Evolutionary conservation across 768 basidiomycete species (phyloP).

Genomic region (Tricholoma sp.): DNA sequence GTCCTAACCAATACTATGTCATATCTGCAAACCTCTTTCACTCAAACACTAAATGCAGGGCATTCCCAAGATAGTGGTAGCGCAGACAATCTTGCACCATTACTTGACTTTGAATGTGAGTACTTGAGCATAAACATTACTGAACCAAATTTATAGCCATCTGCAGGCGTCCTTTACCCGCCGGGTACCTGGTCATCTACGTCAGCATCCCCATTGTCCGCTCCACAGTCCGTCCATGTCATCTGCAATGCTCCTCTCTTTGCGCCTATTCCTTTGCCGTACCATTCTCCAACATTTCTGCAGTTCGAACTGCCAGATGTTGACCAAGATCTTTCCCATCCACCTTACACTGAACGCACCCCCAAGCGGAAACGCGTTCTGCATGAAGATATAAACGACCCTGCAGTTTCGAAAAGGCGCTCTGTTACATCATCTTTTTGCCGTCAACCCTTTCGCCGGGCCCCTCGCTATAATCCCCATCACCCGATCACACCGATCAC

Average conservation of each 20-base stretch:
- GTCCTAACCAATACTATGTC: not conserved
- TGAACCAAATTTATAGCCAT: conserved; percentile 1
- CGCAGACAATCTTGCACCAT: not conserved
- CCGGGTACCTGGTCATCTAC: conserved; percentile 29
- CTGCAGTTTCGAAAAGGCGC: conserved; percentile 14
- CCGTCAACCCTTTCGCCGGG: conserved; percentile 4
- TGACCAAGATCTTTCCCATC: conserved; percentile 65
- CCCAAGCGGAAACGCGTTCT: conserved; percentile 48
- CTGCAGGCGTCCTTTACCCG: conserved; percentile 39
- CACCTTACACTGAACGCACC: conserved; percentile 46
- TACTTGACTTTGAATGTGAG: conserved; percentile 22
- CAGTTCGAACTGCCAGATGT: conserved; percentile 63
- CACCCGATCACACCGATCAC: conserved; percentile 6
- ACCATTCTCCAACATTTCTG: conserved; percentile 64
- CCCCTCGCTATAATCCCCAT: conserved; percentile 5
- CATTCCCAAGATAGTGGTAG: not conserved
- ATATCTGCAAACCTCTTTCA: conserved; percentile 6
- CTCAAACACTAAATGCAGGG: conserved; percentile 13
- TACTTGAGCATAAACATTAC: not conserved
- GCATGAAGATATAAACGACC: conserved; percentile 13
- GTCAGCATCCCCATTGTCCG: conserved; percentile 16
- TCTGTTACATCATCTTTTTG: conserved; percentile 6
- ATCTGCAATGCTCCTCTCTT: conserved; percentile 65
- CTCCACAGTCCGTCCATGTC: conserved; percentile 37
- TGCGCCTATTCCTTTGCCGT: conserved; percentile 64